These are phyloP conservation scores for Diaporthe australafricana DNA, from an alignment of 2,329 filamentous ascomycete genomes.

Conservation along the genomic window DNA sequence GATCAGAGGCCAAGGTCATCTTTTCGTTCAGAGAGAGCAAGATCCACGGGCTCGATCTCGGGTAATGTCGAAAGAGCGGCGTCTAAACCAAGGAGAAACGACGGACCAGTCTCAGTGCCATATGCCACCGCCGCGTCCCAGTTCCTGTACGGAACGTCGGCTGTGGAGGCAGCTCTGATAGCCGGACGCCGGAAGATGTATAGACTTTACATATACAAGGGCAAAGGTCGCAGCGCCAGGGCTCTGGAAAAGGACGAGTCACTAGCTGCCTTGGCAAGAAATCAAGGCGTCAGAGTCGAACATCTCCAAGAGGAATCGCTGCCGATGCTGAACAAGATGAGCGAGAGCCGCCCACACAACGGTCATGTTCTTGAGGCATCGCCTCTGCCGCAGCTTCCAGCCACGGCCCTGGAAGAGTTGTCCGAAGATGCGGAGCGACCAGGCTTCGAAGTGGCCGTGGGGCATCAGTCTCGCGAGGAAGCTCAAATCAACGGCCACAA, in stretches of 20 bases:
- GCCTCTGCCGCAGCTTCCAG: constrained; percentile 78
- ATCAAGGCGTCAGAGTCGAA: constrained; percentile 64
- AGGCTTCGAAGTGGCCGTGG: constrained; percentile 70
- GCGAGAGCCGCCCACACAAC: constrained; percentile 86
- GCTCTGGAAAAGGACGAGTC: constrained; percentile 57
- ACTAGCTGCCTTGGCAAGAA: constrained; percentile 60
- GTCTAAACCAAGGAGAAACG: constrained; percentile 32
- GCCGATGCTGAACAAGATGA: constrained; percentile 84
- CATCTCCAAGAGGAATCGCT: constrained; percentile 71
- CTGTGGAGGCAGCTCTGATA: constrained; percentile 83
- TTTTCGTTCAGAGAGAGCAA: background rate
- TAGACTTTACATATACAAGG: constrained; percentile 81
- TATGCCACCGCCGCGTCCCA: constrained; percentile 90
- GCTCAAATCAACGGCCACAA: constrained; percentile 76
- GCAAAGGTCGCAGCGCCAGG: constrained; percentile 60
- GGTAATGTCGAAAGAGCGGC: constrained; percentile 11
- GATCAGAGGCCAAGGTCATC: background rate
- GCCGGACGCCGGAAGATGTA: constrained; percentile 78
- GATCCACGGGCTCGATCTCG: background rate
- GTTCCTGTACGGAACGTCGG: constrained; percentile 87
- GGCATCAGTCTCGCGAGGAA: constrained; percentile 80
- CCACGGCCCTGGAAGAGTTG: constrained; percentile 67
- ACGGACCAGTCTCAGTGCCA: constrained; percentile 45
- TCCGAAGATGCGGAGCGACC: constrained; percentile 55
- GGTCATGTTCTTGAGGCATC: constrained; percentile 90